Conservation (phyloP, 768 basidiomycete genomes). For the Exsudoporus frostii region DNA sequence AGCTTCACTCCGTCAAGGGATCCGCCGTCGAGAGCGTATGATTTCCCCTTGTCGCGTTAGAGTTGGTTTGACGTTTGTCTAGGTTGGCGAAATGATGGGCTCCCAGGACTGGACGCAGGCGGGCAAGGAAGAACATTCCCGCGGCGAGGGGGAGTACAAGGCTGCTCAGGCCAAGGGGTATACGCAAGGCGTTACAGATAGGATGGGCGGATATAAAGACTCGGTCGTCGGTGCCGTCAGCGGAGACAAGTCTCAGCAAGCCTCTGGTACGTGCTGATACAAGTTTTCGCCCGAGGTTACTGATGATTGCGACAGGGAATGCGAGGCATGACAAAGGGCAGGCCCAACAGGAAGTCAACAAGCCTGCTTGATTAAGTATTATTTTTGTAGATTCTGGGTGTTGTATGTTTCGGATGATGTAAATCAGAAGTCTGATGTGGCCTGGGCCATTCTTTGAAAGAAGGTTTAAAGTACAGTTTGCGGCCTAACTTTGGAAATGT, state of each 20-base stretch:
- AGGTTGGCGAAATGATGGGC: conserved; percentile 45
- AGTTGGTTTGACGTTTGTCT: background rate
- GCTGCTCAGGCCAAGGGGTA: conserved; percentile 50
- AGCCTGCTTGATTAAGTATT: conserved; percentile 17
- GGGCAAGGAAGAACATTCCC: conserved; percentile 49
- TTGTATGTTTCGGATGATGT: background rate
- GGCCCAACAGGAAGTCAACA: conserved; percentile 52
- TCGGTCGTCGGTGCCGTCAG: conserved; percentile 51
- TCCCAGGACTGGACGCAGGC: conserved; percentile 39
- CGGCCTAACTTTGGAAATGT: background rate
- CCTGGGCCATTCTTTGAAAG: background rate
- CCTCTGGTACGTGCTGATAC: conserved; percentile 35
- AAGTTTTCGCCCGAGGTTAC: rapidly evolving
- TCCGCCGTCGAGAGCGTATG: conserved; percentile 33
- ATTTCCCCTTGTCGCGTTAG: background rate
- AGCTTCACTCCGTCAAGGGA: conserved; percentile 39
- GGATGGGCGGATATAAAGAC: conserved; percentile 49
- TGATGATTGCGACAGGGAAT: conserved; percentile 40
- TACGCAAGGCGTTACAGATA: conserved; percentile 45
- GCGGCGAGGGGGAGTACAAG: conserved; percentile 47
- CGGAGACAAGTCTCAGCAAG: conserved; percentile 54
- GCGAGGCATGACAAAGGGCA: conserved; percentile 51
- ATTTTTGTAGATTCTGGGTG: background rate
- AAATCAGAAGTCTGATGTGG: background rate
- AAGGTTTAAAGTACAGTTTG: no score